phyloP scores from a whole-genome alignment of 2,329 filamentous ascomycete species.

The Cytospora chrysosperma region DNA sequence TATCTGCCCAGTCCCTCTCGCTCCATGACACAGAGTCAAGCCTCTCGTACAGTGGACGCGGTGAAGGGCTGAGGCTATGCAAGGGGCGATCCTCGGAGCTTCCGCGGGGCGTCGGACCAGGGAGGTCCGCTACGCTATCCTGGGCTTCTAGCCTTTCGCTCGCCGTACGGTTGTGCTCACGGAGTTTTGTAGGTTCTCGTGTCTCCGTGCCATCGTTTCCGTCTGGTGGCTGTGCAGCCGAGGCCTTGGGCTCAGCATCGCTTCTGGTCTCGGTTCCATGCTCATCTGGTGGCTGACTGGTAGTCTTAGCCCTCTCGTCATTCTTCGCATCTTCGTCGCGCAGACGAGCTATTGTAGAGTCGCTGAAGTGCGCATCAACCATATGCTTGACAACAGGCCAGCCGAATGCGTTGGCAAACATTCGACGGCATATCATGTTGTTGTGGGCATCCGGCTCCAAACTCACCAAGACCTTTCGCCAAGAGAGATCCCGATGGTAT shows the following conservation, averaged over 20 bases:
- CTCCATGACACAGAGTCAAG: conserved; percentile 64
- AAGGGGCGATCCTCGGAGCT: conserved; percentile 15
- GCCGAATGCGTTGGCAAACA: conserved; percentile 95
- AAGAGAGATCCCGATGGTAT: conserved; percentile 87
- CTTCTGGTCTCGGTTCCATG: conserved; percentile 65
- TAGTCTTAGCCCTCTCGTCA: conserved; percentile 66
- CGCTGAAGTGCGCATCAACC: conserved; percentile 90
- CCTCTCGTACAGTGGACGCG: conserved; percentile 33
- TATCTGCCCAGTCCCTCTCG: conserved; percentile 63
- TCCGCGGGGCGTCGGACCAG: conserved; percentile 24
- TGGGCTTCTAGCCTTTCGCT: conserved; percentile 40
- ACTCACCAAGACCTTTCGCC: conserved; percentile 95
- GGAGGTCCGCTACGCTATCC: conserved; percentile 49
- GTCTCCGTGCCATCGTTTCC: neutral
- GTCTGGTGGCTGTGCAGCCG: neutral
- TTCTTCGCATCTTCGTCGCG: conserved; percentile 66
- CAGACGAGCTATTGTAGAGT: conserved; percentile 64
- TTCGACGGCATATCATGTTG: conserved; percentile 93
- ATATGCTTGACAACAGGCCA: conserved; percentile 97
- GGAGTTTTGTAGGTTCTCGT: neutral
- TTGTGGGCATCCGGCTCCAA: conserved; percentile 97
- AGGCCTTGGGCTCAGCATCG: conserved; percentile 22
- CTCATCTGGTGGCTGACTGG: conserved; percentile 54
- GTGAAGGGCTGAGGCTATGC: conserved; percentile 23
- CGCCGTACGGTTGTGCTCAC: conserved; percentile 27